A percentile compares a stretch with the other conserved stretches of the same genome.
Conservation (phyloP, 345 rosid species). For the Acer campestre region DNA sequence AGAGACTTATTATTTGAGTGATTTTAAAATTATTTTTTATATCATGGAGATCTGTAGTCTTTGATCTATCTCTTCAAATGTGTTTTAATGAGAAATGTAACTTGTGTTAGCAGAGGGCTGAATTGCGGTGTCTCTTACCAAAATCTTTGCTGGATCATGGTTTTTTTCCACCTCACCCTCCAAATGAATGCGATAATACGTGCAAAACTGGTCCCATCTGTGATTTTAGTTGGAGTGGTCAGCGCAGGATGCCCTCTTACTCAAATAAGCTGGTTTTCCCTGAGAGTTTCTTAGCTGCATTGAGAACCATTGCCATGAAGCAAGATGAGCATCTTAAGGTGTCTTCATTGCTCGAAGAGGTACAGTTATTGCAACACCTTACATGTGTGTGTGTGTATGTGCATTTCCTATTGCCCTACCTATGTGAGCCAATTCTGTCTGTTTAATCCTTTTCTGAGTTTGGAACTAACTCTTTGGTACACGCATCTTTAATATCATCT, state of each 20-base stretch:
- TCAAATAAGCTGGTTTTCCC: conserved; percentile 78
- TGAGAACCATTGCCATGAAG: conserved; percentile 83
- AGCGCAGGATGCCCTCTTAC: conserved; percentile 74
- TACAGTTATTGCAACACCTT: conserved; percentile 19
- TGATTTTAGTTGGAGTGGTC: conserved; percentile 93
- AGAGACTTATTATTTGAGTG: neutral
- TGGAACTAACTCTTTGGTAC: neutral
- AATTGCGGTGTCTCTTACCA: conserved; percentile 81
- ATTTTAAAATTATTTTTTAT: neutral
- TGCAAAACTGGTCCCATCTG: conserved; percentile 26
- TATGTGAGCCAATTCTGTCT: neutral
- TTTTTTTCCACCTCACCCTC: conserved; percentile 48
- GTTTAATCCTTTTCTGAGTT: neutral
- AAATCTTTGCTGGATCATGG: conserved; percentile 65
- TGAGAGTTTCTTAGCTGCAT: conserved; percentile 71
- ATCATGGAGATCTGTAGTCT: neutral
- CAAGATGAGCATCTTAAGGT: conserved; percentile 75
- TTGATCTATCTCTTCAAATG: conserved; percentile 7
- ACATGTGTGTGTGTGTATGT: neutral
- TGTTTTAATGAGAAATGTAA: conserved; percentile 19
- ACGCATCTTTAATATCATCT: neutral
- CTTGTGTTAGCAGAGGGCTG: conserved; percentile 59
- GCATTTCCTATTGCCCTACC: no score
- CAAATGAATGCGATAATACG: conserved; percentile 37
- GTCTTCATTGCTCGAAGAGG: conserved; percentile 84